Conservation (phyloP, 495 filamentous ascomycete species). For the Tuber brumale region DNA sequence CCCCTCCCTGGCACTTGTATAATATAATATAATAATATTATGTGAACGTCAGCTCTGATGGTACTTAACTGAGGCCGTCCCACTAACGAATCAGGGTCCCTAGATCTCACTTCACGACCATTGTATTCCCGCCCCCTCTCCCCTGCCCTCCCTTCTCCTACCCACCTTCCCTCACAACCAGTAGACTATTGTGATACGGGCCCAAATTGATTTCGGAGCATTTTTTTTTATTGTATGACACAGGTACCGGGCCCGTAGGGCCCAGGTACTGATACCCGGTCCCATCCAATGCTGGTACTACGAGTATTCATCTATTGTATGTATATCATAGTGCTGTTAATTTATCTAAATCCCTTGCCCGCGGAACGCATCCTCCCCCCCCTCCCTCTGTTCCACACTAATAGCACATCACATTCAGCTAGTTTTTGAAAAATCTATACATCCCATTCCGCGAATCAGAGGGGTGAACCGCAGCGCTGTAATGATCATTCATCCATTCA, state of each 20-base stretch:
- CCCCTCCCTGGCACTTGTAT: too few relatives aligned
- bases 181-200: neutral
- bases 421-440: conserved; percentile 1
- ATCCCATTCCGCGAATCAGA: neutral
- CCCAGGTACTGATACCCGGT: neutral
- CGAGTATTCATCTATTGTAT: neutral
- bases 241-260: neutral
- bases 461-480: neutral
- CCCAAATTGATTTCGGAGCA: neutral
- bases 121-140: neutral
- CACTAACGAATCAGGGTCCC: conserved; percentile 3
- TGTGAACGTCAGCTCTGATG: conserved; percentile 1
- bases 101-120: neutral
- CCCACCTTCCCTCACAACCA: neutral
- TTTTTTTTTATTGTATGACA: neutral
- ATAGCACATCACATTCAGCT: neutral
- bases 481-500: neutral
- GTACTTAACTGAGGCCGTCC: neutral
- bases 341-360: neutral
- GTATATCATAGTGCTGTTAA: neutral
- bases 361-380: neutral
- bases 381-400: neutral
- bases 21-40: neutral
- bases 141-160: neutral
- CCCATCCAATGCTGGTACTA: neutral